phyloP scores from a whole-genome alignment of 2,329 filamentous ascomycete genomes.

The Colletotrichum echinochloae region DNA sequence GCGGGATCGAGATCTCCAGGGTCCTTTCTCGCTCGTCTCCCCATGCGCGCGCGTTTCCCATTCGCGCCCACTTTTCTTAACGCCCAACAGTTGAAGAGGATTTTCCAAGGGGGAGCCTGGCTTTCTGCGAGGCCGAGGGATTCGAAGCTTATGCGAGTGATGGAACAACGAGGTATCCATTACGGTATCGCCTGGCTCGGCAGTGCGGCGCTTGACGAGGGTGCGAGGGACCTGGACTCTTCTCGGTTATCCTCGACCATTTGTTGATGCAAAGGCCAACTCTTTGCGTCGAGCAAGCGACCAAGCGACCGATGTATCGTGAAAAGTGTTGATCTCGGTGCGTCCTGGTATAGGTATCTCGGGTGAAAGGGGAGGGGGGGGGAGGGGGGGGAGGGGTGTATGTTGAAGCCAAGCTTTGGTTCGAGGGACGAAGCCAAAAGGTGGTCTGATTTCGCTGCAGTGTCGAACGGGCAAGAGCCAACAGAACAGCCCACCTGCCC shows the following conservation, averaged over 20 bases:
- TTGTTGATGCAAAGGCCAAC: neutral
- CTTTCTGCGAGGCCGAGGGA: neutral
- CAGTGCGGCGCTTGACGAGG: neutral
- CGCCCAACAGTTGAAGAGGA: constrained; percentile 10
- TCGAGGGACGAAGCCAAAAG: constrained; percentile 22
- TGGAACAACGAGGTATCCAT: neutral
- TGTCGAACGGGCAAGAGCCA: constrained; percentile 33
- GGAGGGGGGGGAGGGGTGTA: neutral
- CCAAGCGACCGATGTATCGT: neutral
- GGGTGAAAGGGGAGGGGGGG: neutral
- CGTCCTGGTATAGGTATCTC: too few relatives aligned
- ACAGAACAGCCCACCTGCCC: constrained; percentile 17
- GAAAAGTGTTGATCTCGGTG: neutral
- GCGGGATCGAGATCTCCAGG: constrained; percentile 35
- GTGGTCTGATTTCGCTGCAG: constrained; percentile 36
- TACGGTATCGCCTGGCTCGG: neutral
- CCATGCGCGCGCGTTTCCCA: neutral
- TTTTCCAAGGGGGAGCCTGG: neutral
- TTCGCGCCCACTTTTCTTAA: constrained; percentile 22
- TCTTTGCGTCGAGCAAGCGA: neutral
- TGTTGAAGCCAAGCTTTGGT: too few relatives aligned
- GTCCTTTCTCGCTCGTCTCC: constrained; percentile 12
- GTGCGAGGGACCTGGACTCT: neutral
- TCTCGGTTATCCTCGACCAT: neutral
- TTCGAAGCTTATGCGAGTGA: neutral